phyloP scores from a whole-genome alignment of 306 rosid genomes.

The Cotoneaster glaucophyllus region DNA sequence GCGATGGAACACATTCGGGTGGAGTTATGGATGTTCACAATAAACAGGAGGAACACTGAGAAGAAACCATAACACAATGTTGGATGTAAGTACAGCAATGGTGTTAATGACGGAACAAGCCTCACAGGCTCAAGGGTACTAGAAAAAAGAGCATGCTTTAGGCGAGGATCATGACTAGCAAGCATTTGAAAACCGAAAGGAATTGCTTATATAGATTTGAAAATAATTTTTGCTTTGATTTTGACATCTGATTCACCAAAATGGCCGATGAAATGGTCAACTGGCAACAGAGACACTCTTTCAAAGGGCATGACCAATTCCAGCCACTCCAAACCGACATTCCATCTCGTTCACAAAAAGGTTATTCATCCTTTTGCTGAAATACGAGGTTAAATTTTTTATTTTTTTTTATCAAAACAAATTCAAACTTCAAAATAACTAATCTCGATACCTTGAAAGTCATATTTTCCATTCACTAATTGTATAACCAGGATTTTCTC shows the following conservation, averaged over 20 bases:
- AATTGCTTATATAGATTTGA: not conserved
- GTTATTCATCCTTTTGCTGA: not conserved
- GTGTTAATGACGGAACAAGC: not conserved
- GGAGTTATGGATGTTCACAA: not conserved
- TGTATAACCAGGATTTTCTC: constrained; percentile 1
- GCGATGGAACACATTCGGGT: not conserved
- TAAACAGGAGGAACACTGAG: not conserved
- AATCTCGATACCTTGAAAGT: not conserved
- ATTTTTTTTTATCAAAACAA: too few relatives aligned
- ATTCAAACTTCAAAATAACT: not conserved
- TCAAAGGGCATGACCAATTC: not conserved
- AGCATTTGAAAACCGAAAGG: not conserved
- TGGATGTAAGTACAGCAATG: not conserved
- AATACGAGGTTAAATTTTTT: too few relatives aligned
- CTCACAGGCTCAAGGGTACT: too few relatives aligned
- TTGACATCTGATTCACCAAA: not conserved
- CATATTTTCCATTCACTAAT: not conserved
- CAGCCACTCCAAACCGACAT: not conserved
- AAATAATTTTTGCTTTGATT: not conserved
- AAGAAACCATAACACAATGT: not conserved
- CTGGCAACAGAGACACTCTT: not conserved
- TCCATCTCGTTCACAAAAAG: not conserved
- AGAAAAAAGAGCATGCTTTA: too few relatives aligned
- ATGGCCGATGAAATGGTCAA: not conserved
- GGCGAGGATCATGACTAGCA: not conserved